Evolutionary conservation across 805 yeast species (phyloP).

Genomic region (Pichia scutulata): DNA sequence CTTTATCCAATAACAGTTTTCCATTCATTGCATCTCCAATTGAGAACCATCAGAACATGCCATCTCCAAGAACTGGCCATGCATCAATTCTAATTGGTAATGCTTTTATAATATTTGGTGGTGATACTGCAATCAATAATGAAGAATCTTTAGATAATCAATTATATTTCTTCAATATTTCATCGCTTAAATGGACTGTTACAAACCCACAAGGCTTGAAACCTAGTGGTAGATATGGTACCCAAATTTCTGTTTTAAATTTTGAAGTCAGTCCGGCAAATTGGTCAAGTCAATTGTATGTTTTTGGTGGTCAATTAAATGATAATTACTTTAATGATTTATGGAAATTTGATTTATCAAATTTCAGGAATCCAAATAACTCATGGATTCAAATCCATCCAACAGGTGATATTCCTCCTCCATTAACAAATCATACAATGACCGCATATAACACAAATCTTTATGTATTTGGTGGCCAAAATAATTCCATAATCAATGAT

Average conservation of each 20-base stretch:
- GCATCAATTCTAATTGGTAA: slow-evolving; percentile 87
- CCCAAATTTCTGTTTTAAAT: slow-evolving; percentile 72
- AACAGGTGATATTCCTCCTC: slow-evolving; percentile 48
- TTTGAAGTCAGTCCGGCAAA: slow-evolving; percentile 36
- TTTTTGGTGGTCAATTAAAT: slow-evolving; percentile 91
- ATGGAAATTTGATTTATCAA: slow-evolving; percentile 77
- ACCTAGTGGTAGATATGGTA: slow-evolving; percentile 94
- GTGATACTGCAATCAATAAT: slow-evolving; percentile 79
- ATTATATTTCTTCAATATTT: slow-evolving; percentile 76
- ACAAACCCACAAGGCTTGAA: slow-evolving; percentile 67
- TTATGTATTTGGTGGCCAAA: slow-evolving; percentile 86
- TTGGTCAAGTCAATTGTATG: slow-evolving; percentile 49
- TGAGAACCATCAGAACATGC: slow-evolving; percentile 70
- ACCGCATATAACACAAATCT: slow-evolving; percentile 68
- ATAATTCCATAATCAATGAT: slow-evolving; percentile 58
- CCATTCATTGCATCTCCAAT: slow-evolving; percentile 42
- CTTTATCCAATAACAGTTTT: slow-evolving; percentile 21
- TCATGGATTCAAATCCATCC: slow-evolving; percentile 74
- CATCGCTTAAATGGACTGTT: slow-evolving; percentile 69
- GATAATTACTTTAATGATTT: slow-evolving; percentile 78
- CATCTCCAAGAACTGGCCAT: slow-evolving; percentile 96
- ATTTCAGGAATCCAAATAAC: slow-evolving; percentile 76
- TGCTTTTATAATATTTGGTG: slow-evolving; percentile 92
- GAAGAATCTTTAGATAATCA: slow-evolving; percentile 81
- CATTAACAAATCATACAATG: slow-evolving; percentile 88